Evolutionary conservation across 2,329 filamentous ascomycete genomes (phyloP).

Genomic region (Fusarium lyarnte): DNA sequence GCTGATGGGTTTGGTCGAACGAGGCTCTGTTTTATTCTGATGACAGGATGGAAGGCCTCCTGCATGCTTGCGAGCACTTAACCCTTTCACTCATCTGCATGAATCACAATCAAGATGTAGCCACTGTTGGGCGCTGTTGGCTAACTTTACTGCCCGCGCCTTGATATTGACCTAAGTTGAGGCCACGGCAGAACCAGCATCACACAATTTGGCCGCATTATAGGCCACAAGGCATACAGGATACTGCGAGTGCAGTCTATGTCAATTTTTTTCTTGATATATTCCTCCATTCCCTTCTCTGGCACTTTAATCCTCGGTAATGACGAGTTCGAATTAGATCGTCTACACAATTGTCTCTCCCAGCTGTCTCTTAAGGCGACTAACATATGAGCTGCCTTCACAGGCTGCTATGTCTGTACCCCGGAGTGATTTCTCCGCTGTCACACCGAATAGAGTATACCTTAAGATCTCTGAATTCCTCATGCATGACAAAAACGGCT

Average conservation of each 20-base stretch:
- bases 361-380: no score
- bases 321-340: no score
- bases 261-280: not conserved
- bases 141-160: not conserved
- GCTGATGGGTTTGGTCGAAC: no score
- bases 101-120: fast-evolving
- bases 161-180: not conserved
- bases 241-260: fast-evolving
- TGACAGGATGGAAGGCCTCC: not conserved
- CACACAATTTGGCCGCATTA: fast-evolving
- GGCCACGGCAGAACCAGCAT: not conserved
- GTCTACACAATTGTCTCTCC: no score
- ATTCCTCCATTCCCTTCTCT: not conserved
- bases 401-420: no score
- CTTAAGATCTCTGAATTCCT: fast-evolving
- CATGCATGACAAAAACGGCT: fast-evolving
- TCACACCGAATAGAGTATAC: fast-evolving
- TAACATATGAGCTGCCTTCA: no score
- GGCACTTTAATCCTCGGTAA: no score
- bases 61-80: not conserved
- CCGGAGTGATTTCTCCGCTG: not conserved
- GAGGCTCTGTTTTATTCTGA: not conserved
- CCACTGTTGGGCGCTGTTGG: not conserved
- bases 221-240: not conserved
- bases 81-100: no score